Base-by-base conservation (phyloP, 139 green algal species). In the Dunaliella primolecta region DNA sequence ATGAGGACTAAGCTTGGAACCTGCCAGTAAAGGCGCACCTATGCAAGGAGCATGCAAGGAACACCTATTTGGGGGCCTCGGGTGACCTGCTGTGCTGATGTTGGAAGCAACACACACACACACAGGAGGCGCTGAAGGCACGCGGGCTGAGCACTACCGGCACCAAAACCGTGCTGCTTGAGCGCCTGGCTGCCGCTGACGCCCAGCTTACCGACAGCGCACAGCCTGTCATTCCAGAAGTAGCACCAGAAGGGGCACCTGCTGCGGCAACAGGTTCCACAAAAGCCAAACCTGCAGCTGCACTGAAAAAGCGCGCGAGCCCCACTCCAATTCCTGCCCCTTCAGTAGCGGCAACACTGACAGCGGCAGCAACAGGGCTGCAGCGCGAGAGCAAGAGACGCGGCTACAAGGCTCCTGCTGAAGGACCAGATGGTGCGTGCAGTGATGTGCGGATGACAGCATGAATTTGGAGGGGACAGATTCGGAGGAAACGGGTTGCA, bases 161-260 rank as follows among this genome's bases (percentile, higher is more conserved):
- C 36, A 85, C 33, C 72, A 92, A 92, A 81, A 74, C 78, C 20
- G 64, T 82, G 25, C 87, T 93, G 30, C 36, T 90, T 74, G 72
- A 77, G 2, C 46, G 87, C 20, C 57, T 93, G 38, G 0, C 36
- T 78, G n/a, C 35, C 29, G 1, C 83, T 56, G 75, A 34, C 82
- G 55, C 31, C 37, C 7, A 33, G 29, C 33, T 3, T 7, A n/a
- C n/a, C n/a, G n/a, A n/a, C n/a, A n/a, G n/a, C n/a, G n/a, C n/a
- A n/a, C n/a, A n/a, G n/a, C n/a, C n/a, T n/a, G n/a, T n/a, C n/a
- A n/a, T n/a, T n/a, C n/a, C n/a, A n/a, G 34, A 32, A 86, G 78
- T 20, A 55, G 46, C 31, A 81, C 34, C 84, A 31, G 80, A 37
- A n/a, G 86, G 75, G 56, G 81, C 72, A 80, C 55, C 83, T 57